A percentile compares a stretch with the other conserved stretches of the same genome.
Conservation (phyloP, 2,329 filamentous ascomycete genomes). For the Cytospora schulzeri region DNA sequence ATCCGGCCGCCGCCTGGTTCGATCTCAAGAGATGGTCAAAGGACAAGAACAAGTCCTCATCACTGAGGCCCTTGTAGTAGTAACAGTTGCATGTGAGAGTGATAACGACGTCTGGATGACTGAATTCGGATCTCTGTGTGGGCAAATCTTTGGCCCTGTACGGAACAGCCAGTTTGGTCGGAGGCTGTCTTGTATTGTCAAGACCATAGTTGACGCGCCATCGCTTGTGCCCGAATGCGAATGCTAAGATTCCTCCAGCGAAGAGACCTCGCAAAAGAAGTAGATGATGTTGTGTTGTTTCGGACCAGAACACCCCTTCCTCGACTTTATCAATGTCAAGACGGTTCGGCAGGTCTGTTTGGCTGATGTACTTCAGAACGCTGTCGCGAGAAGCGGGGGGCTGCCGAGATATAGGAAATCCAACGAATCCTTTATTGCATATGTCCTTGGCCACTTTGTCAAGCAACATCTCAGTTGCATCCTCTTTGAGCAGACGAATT, state of each 20-base stretch:
- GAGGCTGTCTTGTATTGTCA: slow-evolving; percentile 45
- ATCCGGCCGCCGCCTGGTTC: slow-evolving; percentile 56
- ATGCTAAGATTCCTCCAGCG: slow-evolving; percentile 55
- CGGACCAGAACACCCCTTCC: slow-evolving; percentile 40
- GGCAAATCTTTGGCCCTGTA: slow-evolving; percentile 63
- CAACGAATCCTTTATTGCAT: slow-evolving; percentile 4
- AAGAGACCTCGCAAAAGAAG: slow-evolving; percentile 59
- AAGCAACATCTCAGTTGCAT: neutral
- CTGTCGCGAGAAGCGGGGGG: neutral
- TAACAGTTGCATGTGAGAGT: slow-evolving; percentile 57
- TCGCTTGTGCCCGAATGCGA: slow-evolving; percentile 57
- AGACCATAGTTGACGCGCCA: slow-evolving; percentile 69
- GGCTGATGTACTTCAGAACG: slow-evolving; percentile 45
- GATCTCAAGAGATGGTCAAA: slow-evolving; percentile 52
- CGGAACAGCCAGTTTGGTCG: slow-evolving; percentile 57
- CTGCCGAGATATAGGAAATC: slow-evolving; percentile 2
- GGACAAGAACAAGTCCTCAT: slow-evolving; percentile 50
- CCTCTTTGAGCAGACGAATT: neutral
- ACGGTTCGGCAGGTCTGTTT: slow-evolving; percentile 34
- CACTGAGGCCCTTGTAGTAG: slow-evolving; percentile 57
- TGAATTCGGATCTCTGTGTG: slow-evolving; percentile 59
- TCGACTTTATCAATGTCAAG: slow-evolving; percentile 42
- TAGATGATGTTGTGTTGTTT: slow-evolving; percentile 39
- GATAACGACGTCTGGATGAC: slow-evolving; percentile 62
- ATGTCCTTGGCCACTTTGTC: neutral